Evolutionary conservation across 192 early-diverging fungal genomes (phyloP).

Genomic region (Mortierella alpina): DNA sequence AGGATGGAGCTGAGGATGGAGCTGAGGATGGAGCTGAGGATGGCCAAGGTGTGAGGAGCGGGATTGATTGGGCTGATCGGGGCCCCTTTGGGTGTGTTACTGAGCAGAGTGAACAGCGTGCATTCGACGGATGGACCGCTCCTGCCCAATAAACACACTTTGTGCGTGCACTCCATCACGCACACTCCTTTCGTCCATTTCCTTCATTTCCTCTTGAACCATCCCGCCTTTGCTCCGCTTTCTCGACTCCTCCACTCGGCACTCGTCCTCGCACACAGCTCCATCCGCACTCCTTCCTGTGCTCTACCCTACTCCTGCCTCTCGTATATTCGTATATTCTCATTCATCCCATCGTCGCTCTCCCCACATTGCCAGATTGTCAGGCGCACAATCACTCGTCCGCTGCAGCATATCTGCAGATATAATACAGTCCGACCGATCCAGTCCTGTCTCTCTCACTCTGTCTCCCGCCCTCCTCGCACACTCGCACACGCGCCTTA

Average conservation of each 20-base stretch:
- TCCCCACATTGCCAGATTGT: too few relatives aligned
- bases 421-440: too few relatives aligned
- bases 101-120: not conserved
- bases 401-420: too few relatives aligned
- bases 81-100: not conserved
- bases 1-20: too few relatives aligned
- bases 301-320: not conserved
- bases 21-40: too few relatives aligned
- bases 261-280: slow-evolving; percentile 1
- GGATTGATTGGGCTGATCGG: too few relatives aligned
- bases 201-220: not conserved
- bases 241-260: not conserved
- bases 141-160: not conserved
- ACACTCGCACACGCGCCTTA: not conserved
- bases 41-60: too few relatives aligned
- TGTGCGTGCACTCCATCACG: not conserved
- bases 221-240: not conserved
- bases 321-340: slow-evolving; percentile 3
- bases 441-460: too few relatives aligned
- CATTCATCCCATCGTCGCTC: not conserved
- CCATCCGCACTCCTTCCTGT: not conserved
- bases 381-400: too few relatives aligned
- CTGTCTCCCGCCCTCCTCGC: not conserved
- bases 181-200: not conserved
- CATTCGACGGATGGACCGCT: not conserved